Evolutionary conservation across 192 early-diverging fungal genomes (phyloP), one percentile per base, ranked within the genome.

Genomic region (Umbelopsis sp.): DNA sequence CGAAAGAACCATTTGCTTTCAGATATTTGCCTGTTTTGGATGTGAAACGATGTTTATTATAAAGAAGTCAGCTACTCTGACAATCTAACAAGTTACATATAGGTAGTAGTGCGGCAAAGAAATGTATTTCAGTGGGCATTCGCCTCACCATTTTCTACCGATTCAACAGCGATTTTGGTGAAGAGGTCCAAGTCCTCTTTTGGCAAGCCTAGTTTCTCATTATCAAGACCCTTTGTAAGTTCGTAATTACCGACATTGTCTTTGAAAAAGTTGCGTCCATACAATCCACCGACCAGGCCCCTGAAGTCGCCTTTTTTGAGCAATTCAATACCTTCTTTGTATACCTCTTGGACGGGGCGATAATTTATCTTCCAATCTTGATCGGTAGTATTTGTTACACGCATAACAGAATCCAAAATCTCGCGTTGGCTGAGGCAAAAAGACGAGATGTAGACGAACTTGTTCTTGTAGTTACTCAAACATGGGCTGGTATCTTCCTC

Each of bases 401-500:
- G 52, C 23, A 27, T 10, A 27, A 27, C 25, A 27, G 23, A 30
- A 27, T 18, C 52, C 25, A 55, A 11, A 2, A 55, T 55, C 3
- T 55, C 52, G 52, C 52, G 52, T 23, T 55, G 52, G 25, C 25
- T 55, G 21, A 27, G 4, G 52, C 25, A 55, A 27, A 55, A 25
- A 2, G 52, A 25, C 10, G 23, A 10, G 23, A 30, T 52, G 52
- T 55, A 55, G 25, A 55, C 52, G 13, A 55, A 55, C 25, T 30
- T 55, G 15, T 55, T 55, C 8, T 30, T 23, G 12, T 30, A 27
- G 23, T 30, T 55, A 13, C 7, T 12, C 23, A 55, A 16, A 11
- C 50, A 52, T 52, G 50, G 50, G 50, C 50, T 52, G 10, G 50
- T 52, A 52, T 52, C 50, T 22, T 52, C 20, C 25, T 55, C 52